phyloP scores from a whole-genome alignment of 2,329 filamentous ascomycete species.

The Neonectria hederae region DNA sequence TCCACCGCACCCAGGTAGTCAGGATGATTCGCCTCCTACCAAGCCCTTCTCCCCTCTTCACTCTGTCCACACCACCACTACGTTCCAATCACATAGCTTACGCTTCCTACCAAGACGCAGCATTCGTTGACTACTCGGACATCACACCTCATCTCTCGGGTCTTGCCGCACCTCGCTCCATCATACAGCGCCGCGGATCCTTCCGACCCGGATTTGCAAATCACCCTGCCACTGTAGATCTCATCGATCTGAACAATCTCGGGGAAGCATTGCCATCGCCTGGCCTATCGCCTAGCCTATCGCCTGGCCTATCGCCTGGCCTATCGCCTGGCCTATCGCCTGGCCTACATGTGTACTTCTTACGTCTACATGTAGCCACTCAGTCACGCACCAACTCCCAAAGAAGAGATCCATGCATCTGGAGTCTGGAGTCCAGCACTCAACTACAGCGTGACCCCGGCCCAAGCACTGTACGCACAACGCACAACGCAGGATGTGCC shows the following conservation, averaged over 20 bases:
- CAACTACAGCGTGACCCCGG: background rate
- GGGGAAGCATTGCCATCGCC: background rate
- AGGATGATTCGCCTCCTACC: background rate
- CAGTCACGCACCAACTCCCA: background rate
- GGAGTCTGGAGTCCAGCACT: background rate
- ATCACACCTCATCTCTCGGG: background rate
- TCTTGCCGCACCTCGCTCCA: background rate
- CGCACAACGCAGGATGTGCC: background rate
- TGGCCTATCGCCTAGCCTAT: background rate
- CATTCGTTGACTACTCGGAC: background rate
- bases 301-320: background rate
- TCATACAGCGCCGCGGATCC: background rate
- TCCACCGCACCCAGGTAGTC: background rate
- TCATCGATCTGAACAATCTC: conserved; percentile 1
- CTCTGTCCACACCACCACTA: background rate
- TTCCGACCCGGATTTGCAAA: background rate
- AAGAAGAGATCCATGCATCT: background rate
- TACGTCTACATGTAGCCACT: too few species aligned
- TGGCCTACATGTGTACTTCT: background rate
- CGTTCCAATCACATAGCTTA: background rate
- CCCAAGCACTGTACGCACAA: background rate
- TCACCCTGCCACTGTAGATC: conserved; percentile 3
- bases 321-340: background rate
- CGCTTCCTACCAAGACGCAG: background rate
- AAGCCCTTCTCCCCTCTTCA: background rate